A percentile compares a stretch with the other conserved stretches of the same genome.
These are phyloP conservation scores for Trichoderma arundinaceum DNA, from an alignment of 2,329 filamentous ascomycete species.

Conservation along the genomic window DNA sequence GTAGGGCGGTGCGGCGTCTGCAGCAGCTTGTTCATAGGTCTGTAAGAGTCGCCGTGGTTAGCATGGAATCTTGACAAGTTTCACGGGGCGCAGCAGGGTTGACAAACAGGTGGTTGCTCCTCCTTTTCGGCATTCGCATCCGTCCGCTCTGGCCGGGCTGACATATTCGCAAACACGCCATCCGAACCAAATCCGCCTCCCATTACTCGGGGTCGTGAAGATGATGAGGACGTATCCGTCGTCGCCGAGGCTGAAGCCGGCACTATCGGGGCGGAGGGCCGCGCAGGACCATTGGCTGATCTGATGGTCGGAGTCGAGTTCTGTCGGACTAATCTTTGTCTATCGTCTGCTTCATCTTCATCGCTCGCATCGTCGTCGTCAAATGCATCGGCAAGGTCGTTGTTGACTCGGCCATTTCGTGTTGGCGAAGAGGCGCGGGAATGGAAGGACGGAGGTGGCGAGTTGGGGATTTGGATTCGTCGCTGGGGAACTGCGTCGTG, in stretches of 20 bases:
- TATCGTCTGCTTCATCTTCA: constrained; percentile 78
- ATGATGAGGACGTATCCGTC: constrained; percentile 41
- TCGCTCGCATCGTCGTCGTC: constrained; percentile 80
- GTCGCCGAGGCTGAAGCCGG: constrained; percentile 36
- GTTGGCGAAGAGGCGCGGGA: constrained; percentile 72
- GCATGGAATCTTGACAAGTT: neutral
- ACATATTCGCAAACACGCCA: constrained; percentile 95
- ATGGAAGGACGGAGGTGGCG: constrained; percentile 83
- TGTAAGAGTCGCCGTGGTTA: constrained; percentile 46
- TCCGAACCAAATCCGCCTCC: constrained; percentile 82
- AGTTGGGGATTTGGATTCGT: constrained; percentile 59
- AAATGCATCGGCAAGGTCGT: constrained; percentile 91
- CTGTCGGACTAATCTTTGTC: constrained; percentile 82
- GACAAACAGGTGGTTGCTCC: constrained; percentile 87
- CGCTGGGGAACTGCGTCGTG: constrained; percentile 24
- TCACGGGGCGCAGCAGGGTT: neutral
- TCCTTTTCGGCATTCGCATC: constrained; percentile 72
- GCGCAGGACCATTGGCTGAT: constrained; percentile 31
- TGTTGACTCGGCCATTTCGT: constrained; percentile 62
- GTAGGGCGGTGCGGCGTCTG: constrained; percentile 93
- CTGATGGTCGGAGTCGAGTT: constrained; percentile 47
- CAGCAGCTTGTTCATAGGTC: constrained; percentile 98
- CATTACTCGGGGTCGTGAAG: constrained; percentile 59
- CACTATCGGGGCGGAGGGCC: constrained; percentile 3
- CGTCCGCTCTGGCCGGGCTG: constrained; percentile 82